phyloP scores from a whole-genome alignment of 306 rosid genomes.

The Cyclanthera cordifolia region DNA sequence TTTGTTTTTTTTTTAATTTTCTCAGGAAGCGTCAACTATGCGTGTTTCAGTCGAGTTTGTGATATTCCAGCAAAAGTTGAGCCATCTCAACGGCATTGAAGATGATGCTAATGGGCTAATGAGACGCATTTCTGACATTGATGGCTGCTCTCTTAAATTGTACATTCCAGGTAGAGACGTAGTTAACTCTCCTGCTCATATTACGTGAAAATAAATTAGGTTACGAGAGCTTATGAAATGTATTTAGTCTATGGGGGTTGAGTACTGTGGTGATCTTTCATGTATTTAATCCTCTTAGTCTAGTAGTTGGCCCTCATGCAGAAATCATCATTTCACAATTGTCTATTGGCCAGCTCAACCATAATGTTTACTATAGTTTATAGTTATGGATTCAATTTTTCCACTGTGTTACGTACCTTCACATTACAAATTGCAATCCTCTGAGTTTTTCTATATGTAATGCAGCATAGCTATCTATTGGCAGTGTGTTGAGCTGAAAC shows the following conservation, averaged over 20 bases:
- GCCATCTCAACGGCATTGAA: slow-evolving; percentile 37
- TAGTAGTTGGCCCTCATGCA: not conserved
- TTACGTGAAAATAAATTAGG: not conserved
- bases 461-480: not conserved
- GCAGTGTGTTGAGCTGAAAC: not conserved
- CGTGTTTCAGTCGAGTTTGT: slow-evolving; percentile 64
- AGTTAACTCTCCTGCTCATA: slow-evolving; percentile 3
- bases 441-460: not conserved
- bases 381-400: not conserved
- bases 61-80: slow-evolving; percentile 48
- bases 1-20: not conserved
- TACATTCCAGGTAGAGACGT: slow-evolving; percentile 51
- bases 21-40: slow-evolving; percentile 54
- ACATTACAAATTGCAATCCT: not conserved
- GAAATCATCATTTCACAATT: not conserved
- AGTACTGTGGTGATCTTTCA: slow-evolving; percentile 3
- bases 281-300: not conserved
- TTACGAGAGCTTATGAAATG: not conserved
- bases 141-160: slow-evolving; percentile 54
- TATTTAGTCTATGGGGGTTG: not conserved
- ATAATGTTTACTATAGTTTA: not conserved
- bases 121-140: slow-evolving; percentile 44
- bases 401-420: not conserved
- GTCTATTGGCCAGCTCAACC: not conserved
- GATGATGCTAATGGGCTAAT: slow-evolving; percentile 38